A percentile compares a stretch with the other conserved stretches of the same genome.
Evolutionary conservation across 805 yeast species (phyloP).

Genomic region (Millerago galiae): DNA sequence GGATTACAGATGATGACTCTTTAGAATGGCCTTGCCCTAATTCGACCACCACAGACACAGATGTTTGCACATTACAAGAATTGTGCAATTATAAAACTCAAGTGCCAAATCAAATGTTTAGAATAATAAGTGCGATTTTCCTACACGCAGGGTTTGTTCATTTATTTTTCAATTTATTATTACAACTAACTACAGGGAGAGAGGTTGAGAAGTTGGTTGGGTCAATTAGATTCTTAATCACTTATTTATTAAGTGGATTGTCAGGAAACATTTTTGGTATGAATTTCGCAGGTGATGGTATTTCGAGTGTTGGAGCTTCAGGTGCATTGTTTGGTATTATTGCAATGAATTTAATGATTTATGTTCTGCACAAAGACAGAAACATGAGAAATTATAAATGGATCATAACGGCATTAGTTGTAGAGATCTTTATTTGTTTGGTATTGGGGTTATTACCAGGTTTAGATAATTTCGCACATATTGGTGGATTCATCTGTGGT

Average conservation of each 20-base stretch:
- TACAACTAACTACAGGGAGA: conserved; percentile 57
- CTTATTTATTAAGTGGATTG: conserved; percentile 57
- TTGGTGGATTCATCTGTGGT: conserved; percentile 70
- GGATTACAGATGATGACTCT: conserved; percentile 41
- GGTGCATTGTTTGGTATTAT: conserved; percentile 68
- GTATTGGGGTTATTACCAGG: conserved; percentile 69
- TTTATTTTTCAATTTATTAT: conserved; percentile 52
- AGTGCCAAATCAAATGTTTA: conserved; percentile 60
- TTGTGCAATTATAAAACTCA: conserved; percentile 34
- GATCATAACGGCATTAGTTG: conserved; percentile 40
- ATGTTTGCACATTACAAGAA: conserved; percentile 50
- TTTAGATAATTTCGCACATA: conserved; percentile 66
- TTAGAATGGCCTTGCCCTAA: conserved; percentile 62
- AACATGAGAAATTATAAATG: conserved; percentile 39
- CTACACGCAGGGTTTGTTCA: conserved; percentile 71
- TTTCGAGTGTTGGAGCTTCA: conserved; percentile 63
- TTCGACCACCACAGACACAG: conserved; percentile 46
- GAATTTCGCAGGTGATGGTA: conserved; percentile 61
- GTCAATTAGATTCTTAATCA: conserved; percentile 40
- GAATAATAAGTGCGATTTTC: conserved; percentile 63
- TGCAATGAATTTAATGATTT: conserved; percentile 48
- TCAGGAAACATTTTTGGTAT: conserved; percentile 65
- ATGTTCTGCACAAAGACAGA: conserved; percentile 47
- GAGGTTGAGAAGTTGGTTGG: conserved; percentile 56
- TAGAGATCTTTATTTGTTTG: conserved; percentile 52